Evolutionary conservation across 192 early-diverging fungal genomes (phyloP).

Genomic region (Coemansia javaensis): DNA sequence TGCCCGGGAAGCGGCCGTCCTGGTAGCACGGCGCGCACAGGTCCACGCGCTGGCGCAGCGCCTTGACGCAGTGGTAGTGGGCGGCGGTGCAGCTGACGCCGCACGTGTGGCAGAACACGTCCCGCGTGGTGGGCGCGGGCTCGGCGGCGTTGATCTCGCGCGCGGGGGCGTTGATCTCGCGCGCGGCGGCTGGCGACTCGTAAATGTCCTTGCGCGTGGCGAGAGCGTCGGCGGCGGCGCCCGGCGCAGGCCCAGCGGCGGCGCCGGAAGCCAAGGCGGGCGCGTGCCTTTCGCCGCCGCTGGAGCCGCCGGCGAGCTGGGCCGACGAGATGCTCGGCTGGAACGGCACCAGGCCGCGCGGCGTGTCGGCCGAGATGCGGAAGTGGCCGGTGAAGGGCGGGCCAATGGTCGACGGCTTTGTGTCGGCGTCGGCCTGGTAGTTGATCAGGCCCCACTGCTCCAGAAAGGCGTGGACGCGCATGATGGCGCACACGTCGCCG

Average conservation of each 20-base stretch:
- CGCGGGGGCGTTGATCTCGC: constrained; percentile 46
- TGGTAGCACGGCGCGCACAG: constrained; percentile 85
- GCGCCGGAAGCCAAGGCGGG: constrained; percentile 9
- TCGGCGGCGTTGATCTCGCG: constrained; percentile 25
- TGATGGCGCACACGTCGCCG: constrained; percentile 98
- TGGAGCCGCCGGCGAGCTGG: constrained; percentile 13
- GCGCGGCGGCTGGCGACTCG: constrained; percentile 29
- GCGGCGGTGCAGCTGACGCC: constrained; percentile 71
- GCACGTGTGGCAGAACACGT: constrained; percentile 76
- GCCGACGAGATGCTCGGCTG: constrained; percentile 52
- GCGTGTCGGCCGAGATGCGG: constrained; percentile 92
- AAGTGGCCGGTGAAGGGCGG: constrained; percentile 98
- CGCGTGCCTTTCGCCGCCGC: background rate
- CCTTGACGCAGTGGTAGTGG: constrained; percentile 80
- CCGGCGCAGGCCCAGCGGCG: constrained; percentile 23
- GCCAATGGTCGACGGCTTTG: constrained; percentile 82
- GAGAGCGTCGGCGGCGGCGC: constrained; percentile 23
- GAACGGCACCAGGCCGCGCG: constrained; percentile 86
- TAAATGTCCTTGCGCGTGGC: constrained; percentile 60
- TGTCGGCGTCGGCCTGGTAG: constrained; percentile 94
- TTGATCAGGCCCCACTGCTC: constrained; percentile 99
- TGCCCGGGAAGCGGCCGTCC: constrained; percentile 89
- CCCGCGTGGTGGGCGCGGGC: constrained; percentile 19
- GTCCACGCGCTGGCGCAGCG: constrained; percentile 56
- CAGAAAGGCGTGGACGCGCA: constrained; percentile 95